Evolutionary conservation across 2,329 filamentous ascomycete species (phyloP).

Genomic region (Cladosporium sphaerospermum): DNA sequence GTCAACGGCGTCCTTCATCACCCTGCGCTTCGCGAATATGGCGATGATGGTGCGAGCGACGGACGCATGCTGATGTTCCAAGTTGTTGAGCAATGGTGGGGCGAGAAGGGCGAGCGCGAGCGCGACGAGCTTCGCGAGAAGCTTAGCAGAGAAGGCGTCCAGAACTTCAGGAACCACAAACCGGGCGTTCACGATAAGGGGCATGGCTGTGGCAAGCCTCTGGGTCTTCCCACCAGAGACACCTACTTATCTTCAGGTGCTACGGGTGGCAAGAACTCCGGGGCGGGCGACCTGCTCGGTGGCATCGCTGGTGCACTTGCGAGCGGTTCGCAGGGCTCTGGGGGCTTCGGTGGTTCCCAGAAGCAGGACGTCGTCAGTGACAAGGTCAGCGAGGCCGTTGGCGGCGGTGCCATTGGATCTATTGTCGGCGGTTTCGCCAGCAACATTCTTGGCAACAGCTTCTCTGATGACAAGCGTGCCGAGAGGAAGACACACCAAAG

Average conservation of each 20-base stretch:
- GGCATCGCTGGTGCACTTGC: conserved; percentile 7
- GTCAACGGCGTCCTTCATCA: conserved; percentile 81
- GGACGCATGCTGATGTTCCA: conserved; percentile 71
- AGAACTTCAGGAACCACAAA: conserved; percentile 76
- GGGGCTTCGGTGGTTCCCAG: conserved; percentile 13
- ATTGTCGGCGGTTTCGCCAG: conserved; percentile 63
- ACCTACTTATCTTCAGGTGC: conserved; percentile 39
- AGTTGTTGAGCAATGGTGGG: conserved; percentile 82
- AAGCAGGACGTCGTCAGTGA: conserved; percentile 36
- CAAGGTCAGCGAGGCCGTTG: conserved; percentile 53
- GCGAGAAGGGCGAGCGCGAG: conserved; percentile 54
- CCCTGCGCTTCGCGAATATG: conserved; percentile 67
- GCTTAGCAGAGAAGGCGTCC: conserved; percentile 71
- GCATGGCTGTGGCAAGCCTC: conserved; percentile 75
- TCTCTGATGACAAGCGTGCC: background rate
- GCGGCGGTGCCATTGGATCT: conserved; percentile 61
- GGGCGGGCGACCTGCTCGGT: background rate
- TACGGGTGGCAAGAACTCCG: conserved; percentile 26
- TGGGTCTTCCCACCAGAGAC: conserved; percentile 65
- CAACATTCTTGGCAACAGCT: conserved; percentile 46
- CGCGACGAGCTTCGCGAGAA: conserved; percentile 65
- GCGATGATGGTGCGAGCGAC: conserved; percentile 63
- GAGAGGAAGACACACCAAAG: conserved; percentile 33
- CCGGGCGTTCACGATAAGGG: conserved; percentile 77
- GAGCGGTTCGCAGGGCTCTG: background rate